Percentiles rank a stretch among this genome's conserved stretches.
These are phyloP conservation scores for Colletotrichum cereale DNA, from an alignment of 2,329 filamentous ascomycete genomes.

Conservation along the genomic window DNA sequence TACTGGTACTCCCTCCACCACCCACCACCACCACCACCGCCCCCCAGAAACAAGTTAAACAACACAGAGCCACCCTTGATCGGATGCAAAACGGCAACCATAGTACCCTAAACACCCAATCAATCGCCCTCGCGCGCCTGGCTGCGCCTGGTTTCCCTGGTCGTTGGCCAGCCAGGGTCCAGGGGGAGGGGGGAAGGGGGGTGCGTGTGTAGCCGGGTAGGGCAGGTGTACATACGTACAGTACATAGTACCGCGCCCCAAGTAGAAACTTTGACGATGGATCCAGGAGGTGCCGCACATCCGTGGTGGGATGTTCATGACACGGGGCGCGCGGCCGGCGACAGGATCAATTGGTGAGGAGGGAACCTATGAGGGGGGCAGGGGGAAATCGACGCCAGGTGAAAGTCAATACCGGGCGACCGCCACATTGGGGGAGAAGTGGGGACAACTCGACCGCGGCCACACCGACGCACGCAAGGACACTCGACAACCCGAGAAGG, in stretches of 20 bases:
- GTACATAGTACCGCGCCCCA: no score
- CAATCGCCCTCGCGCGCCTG: background rate
- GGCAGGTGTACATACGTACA: background rate
- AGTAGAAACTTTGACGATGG: constrained; percentile 30
- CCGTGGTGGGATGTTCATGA: constrained; percentile 31
- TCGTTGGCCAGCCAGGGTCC: constrained; percentile 13
- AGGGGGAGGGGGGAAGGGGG: background rate
- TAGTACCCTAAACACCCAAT: constrained; percentile 8
- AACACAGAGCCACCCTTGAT: constrained; percentile 16
- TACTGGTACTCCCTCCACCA: constrained; percentile 21
- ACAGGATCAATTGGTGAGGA: background rate
- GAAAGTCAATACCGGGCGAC: constrained; percentile 26
- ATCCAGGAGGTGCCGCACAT: constrained; percentile 32
- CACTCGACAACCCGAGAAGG: background rate
- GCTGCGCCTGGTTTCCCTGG: constrained; percentile 20
- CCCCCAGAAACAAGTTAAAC: no score
- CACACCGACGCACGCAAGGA: constrained; percentile 28
- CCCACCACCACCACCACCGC: no score
- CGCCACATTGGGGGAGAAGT: constrained; percentile 33
- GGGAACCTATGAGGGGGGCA: background rate
- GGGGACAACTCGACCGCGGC: constrained; percentile 12
- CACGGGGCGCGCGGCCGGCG: constrained; percentile 2
- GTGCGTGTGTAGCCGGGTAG: constrained; percentile 14
- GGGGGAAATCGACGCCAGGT: background rate
- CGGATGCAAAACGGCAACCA: constrained; percentile 31